Conservation (phyloP, 2,329 filamentous ascomycete species). For the Cordyceps cateniannulata region DNA sequence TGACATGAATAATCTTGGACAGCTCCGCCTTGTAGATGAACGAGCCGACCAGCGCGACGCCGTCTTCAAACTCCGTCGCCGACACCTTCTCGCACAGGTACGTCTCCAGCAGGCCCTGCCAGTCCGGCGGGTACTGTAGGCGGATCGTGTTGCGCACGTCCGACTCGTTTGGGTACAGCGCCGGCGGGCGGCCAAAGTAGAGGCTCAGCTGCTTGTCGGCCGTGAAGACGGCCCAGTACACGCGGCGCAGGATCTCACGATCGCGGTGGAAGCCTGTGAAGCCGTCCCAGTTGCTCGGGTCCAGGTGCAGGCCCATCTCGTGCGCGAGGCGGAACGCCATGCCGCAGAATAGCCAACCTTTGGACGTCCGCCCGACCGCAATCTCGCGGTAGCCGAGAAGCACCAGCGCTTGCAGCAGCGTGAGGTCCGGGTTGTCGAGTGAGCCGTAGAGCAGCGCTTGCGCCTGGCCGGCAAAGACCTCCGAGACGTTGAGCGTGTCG, state of each 20-base stretch:
- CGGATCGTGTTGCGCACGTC: slow-evolving; percentile 43
- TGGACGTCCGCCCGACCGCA: slow-evolving; percentile 39
- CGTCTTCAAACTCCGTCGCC: slow-evolving; percentile 40
- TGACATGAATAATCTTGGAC: slow-evolving; percentile 41
- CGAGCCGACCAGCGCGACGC: slow-evolving; percentile 34
- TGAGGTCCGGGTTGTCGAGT: slow-evolving; percentile 40
- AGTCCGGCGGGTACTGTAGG: slow-evolving; percentile 43
- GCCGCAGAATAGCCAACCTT: slow-evolving; percentile 45
- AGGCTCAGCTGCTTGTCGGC: slow-evolving; percentile 45
- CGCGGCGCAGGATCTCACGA: slow-evolving; percentile 40
- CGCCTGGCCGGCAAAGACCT: slow-evolving; percentile 38
- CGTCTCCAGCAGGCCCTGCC: slow-evolving; percentile 39
- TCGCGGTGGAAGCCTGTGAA: slow-evolving; percentile 33
- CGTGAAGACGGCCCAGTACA: slow-evolving; percentile 45
- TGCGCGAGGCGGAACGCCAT: slow-evolving; percentile 46
- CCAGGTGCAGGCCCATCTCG: slow-evolving; percentile 46
- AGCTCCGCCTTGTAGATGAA: slow-evolving; percentile 43
- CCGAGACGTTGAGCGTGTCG: slow-evolving; percentile 32
- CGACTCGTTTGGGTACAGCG: slow-evolving; percentile 41
- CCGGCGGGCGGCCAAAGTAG: slow-evolving; percentile 44
- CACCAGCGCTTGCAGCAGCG: slow-evolving; percentile 38
- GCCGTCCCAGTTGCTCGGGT: slow-evolving; percentile 43
- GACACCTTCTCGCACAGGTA: slow-evolving; percentile 39
- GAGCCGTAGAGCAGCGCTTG: slow-evolving; percentile 37
- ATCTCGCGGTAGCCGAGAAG: slow-evolving; percentile 41